Conservation (phyloP, 305 asterid species). For the Rubia tinctorum region DNA sequence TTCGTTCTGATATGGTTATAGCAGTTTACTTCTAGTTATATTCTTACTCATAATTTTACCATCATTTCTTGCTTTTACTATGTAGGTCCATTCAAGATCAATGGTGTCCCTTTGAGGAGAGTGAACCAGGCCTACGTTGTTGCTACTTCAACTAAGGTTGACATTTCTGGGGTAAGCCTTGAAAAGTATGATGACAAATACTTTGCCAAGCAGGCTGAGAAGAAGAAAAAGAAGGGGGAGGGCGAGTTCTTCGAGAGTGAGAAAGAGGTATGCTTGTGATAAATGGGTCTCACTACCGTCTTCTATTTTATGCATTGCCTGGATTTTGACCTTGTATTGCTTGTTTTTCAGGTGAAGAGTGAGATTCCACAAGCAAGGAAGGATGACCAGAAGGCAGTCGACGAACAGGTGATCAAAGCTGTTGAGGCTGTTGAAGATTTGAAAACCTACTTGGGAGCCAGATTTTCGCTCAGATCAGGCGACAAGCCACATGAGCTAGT, state of each 20-base stretch:
- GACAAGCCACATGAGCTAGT: slow-evolving; percentile 52
- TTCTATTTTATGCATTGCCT: neutral
- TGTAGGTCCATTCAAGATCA: slow-evolving; percentile 73
- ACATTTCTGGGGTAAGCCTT: slow-evolving; percentile 32
- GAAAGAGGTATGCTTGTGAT: slow-evolving; percentile 31
- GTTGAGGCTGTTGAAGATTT: slow-evolving; percentile 43
- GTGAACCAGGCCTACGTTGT: slow-evolving; percentile 75
- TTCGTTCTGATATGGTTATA: too few relatives aligned
- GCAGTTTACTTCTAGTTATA: too few relatives aligned
- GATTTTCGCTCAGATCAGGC: slow-evolving; percentile 49
- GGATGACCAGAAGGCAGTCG: slow-evolving; percentile 57
- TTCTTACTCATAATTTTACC: neutral
- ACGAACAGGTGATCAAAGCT: slow-evolving; percentile 42
- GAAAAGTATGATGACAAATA: slow-evolving; percentile 44
- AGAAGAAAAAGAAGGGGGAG: slow-evolving; percentile 36
- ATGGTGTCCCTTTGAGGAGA: slow-evolving; percentile 85
- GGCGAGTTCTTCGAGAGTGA: slow-evolving; percentile 45
- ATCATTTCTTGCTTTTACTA: too few relatives aligned
- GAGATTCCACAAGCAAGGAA: slow-evolving; percentile 31
- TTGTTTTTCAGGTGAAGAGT: neutral
- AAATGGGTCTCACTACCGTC: neutral
- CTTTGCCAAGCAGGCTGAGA: slow-evolving; percentile 39
- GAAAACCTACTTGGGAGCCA: slow-evolving; percentile 41
- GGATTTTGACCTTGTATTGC: neutral
- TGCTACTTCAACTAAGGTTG: slow-evolving; percentile 46